Conservation (phyloP, 2,329 filamentous ascomycete species). For the Penicillium nordicum region DNA sequence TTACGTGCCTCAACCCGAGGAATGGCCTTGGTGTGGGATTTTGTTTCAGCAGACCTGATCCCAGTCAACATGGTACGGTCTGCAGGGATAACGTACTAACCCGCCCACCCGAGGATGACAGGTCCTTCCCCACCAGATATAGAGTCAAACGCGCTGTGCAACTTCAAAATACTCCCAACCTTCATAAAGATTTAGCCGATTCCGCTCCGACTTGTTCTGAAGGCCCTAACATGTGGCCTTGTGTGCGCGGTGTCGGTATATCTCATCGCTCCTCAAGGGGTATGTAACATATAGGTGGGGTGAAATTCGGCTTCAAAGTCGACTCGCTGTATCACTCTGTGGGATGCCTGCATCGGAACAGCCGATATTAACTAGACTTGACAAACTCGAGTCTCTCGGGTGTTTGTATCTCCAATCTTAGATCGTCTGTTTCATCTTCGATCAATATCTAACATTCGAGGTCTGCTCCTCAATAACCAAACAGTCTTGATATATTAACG, state of each 20-base stretch:
- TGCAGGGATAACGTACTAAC: not conserved
- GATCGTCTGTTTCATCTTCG: not conserved
- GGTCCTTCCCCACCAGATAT: not conserved
- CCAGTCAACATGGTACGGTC: not conserved
- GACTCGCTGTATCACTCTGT: not conserved
- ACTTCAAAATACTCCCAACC: not conserved
- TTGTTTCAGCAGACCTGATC: not conserved
- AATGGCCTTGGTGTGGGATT: not conserved
- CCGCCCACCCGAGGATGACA: not conserved
- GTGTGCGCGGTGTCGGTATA: not conserved
- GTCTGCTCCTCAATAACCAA: not conserved
- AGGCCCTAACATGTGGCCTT: not conserved
- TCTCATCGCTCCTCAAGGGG: not conserved
- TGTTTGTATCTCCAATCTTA: not conserved
- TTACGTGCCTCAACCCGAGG: not conserved
- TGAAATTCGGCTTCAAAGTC: not conserved
- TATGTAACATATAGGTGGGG: not conserved
- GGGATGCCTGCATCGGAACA: not conserved
- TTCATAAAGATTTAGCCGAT: not conserved
- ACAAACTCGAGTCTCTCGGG: not conserved
- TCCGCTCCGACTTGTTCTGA: not conserved
- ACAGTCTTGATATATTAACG: not conserved
- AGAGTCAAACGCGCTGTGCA: not conserved
- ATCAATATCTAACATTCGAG: not conserved
- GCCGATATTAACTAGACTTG: not conserved